Evolutionary conservation across 768 basidiomycete species (phyloP), one percentile per base, ranked within the genome.

Genomic region (Lyophyllum decastes): DNA sequence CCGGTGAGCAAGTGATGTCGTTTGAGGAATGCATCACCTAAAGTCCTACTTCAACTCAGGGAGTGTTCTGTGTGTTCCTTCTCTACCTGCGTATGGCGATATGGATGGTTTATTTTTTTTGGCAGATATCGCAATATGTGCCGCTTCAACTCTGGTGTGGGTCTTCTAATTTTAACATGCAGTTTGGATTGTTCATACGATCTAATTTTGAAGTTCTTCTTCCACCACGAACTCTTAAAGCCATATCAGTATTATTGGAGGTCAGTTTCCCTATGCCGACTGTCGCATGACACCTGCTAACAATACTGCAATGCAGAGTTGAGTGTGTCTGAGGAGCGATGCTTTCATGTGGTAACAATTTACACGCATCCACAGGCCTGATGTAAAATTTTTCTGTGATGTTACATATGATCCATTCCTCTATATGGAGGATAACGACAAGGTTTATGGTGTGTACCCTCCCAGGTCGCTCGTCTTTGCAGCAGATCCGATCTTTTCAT

Each of bases 61-160:
- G 54, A 90, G 89, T 65, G 82, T 90, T 22, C 77, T 89, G 88
- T 90, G 72, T 60, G 87, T 82, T 17, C 34, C 22, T 10, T 35
- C 50, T 17, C 52, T 21, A 43, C 12, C 44, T 27, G 16, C 35
- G 35, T 49, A 6, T 19, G 22, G 35, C 35, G 6, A 35, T 59
- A 27, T 34, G 40, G 41, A 38, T 43, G 26, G 16, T 41, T 47
- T 21, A 52, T 24, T 49, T 40, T 21, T n/a, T 24, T 49, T 49
- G 49, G 22, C 63, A 88, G 85, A 19, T 96, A 97, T 67, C 86
- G 95, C 40, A 94, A 96, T 64, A 96, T 97, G 95, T 97, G 95
- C 72, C 85, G 95, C 11, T 98, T 88, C 74, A 94, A 95, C 73
- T 94, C 92, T 47, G 94, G 92, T 30, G 92, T 93, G 72, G 62